Percentiles rank a stretch among this genome's conserved stretches.
Conservation (phyloP, 805 yeast species). For the Monosporozyma solicola region DNA sequence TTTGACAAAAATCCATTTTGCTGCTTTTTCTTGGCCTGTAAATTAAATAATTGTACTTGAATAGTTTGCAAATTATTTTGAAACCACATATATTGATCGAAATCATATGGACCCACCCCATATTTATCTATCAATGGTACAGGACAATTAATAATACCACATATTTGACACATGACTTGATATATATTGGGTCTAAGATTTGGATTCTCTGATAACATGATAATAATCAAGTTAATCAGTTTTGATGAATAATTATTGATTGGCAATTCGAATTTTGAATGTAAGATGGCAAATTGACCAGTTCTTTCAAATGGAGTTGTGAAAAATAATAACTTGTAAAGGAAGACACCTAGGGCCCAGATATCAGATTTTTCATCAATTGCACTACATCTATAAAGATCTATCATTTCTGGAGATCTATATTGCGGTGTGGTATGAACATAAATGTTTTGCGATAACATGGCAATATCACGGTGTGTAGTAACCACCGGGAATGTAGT, state of each 20-base stretch:
- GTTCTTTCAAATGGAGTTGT: conserved; percentile 88
- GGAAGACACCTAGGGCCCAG: conserved; percentile 92
- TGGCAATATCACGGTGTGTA: conserved; percentile 71
- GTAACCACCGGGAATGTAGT: conserved; percentile 42
- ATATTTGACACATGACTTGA: conserved; percentile 62
- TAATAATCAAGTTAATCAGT: conserved; percentile 65
- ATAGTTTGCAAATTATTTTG: conserved; percentile 32
- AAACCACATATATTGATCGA: conserved; percentile 45
- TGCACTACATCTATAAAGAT: conserved; percentile 70
- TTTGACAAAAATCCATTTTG: conserved; percentile 7
- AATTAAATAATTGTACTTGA: conserved; percentile 23
- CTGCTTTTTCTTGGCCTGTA: conserved; percentile 18
- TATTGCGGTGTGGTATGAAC: conserved; percentile 95
- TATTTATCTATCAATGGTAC: conserved; percentile 31
- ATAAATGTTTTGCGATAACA: conserved; percentile 76
- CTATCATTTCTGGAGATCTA: conserved; percentile 94
- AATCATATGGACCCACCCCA: conserved; percentile 45
- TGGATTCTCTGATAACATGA: conserved; percentile 81
- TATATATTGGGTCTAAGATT: conserved; percentile 75
- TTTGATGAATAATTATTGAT: conserved; percentile 64
- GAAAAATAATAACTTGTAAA: conserved; percentile 85
- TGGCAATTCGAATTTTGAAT: conserved; percentile 76
- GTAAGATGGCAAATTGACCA: conserved; percentile 79
- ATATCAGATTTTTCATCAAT: conserved; percentile 90
- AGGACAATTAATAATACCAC: conserved; percentile 47